Base-by-base conservation (phyloP, 179 eudicot species). In the Silene coronaria region DNA sequence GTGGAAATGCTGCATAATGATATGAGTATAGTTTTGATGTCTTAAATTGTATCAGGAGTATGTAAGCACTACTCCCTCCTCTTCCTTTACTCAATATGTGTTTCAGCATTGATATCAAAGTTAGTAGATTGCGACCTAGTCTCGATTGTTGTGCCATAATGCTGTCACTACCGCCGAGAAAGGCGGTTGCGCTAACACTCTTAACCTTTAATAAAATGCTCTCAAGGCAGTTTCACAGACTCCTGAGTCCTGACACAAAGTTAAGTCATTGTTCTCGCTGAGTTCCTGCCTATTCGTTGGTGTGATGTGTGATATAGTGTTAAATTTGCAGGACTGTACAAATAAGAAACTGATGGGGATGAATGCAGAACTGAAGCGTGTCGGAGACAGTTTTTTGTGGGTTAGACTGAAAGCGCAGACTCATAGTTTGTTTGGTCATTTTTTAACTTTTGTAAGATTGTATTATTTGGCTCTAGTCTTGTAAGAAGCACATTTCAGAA, bases 381-480 rank as follows among this genome's bases (percentile, higher is more conserved):
- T 48, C 48, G 6, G 72, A 24, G 11, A 19, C 4, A 10, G 36
- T 46, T 70, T 45, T 48, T 26, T 22, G 38, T 13, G 30, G 21
- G 6, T 68, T 22, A 53, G 55, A 67, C 38, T 22, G 71, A 27
- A 67, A 36, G 7, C 42, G 55, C 34, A 70, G 73, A 28, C 38
- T 16, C 36, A 6, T 24, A 70, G 36, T 14, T 19, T 67, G 24
- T 67, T 70, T 14, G 55, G 3, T 22, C 24, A 22, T 48, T 51
- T 16, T 22, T 70, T 70, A 17, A 36, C 53, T 67, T 67, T 38
- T 67, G 71, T 19, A 67, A 70, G 36, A 38, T 70, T 70, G 36
- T 46, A 70, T 70, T 6, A 70, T 70, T 70, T 11, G 60, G 6
- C 16, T 48, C 28, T 26, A 70, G 60, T 70, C 36, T 14, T 48